These are phyloP conservation scores for Colletotrichum musae DNA, from an alignment of 2,329 filamentous ascomycete genomes.

Conservation along the genomic window DNA sequence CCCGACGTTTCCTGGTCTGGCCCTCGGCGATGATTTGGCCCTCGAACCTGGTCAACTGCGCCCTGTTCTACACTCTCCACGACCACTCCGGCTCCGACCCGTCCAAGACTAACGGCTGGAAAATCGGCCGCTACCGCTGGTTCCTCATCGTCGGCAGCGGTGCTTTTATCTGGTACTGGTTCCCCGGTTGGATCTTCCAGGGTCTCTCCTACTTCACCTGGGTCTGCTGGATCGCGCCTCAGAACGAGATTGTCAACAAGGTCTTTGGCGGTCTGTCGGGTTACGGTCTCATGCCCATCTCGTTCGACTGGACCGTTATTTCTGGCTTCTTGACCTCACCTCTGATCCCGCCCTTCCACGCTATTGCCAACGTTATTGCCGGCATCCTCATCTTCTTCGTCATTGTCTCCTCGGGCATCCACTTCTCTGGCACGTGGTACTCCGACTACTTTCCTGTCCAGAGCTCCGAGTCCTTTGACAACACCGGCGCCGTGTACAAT, in stretches of 20 bases:
- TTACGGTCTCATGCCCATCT: constrained; percentile 74
- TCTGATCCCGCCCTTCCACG: constrained; percentile 72
- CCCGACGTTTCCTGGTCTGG: constrained; percentile 71
- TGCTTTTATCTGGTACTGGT: constrained; percentile 73
- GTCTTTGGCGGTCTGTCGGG: constrained; percentile 75
- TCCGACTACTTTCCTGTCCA: constrained; percentile 74
- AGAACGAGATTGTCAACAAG: constrained; percentile 74
- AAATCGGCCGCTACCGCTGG: constrained; percentile 69
- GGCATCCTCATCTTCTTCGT: constrained; percentile 68
- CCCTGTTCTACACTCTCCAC: constrained; percentile 76
- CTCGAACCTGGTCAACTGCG: constrained; percentile 70
- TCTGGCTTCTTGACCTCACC: constrained; percentile 70
- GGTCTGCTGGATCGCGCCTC: constrained; percentile 73
- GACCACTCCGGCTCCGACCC: constrained; percentile 70
- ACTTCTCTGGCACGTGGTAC: constrained; percentile 71
- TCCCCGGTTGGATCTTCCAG: constrained; percentile 74
- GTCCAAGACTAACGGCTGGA: constrained; percentile 68
- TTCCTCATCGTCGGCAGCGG: constrained; percentile 67
- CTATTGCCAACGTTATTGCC: constrained; percentile 70
- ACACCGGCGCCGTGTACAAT: constrained; percentile 72
- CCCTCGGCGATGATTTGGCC: constrained; percentile 78
- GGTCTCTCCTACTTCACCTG: constrained; percentile 74
- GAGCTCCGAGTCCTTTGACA: constrained; percentile 74
- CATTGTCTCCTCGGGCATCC: constrained; percentile 70
- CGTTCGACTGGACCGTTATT: constrained; percentile 77